Base-by-base conservation (phyloP, 2,329 filamentous ascomycete species). In the Helotiales sp. region DNA sequence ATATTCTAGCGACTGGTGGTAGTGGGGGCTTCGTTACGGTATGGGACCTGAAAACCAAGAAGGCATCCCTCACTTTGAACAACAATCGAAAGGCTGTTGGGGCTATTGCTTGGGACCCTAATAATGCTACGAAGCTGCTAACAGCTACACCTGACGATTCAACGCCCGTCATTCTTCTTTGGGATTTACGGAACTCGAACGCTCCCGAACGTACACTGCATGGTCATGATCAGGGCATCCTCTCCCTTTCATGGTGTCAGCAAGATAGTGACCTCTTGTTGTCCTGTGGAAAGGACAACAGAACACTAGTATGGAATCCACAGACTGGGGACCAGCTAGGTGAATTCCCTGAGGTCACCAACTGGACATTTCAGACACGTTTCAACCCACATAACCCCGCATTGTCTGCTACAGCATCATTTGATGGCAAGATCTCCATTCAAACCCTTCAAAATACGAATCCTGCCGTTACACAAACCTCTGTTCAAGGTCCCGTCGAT, bases 11-110 rank as follows among this genome's bases (percentile, higher is more conserved):
- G 17, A 98, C 93, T 9, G 95, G 95, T 65, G 93, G 93, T 71
- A 89, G 86, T 61, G 93, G 92, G 50, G 95, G 95, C 4, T 96
- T 98, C 70, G 93, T 98, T 33, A 98, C 95, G 2, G 93, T 99
- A 17, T 99, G 95, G 95, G 95, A 99, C 76, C 82, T 98, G 64
- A 97, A 96, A 80, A 92, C 91, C 12, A 98, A 96, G 83, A 97
- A 96, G 77, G 92, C 96, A 67, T 97, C 93, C 55, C 79, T 99
- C 75, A 97, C 93, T 33, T 80, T 99, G 64, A 99, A 97, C 79
- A 90, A 90, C 71, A 95, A 91, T 71, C 86, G 95, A 62, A 99
- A 97, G 77, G 83, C 93, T 54, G 92, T 98, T 69, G 97, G 93
- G 75, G 88, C 96, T 59, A 91, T 99, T 67, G 93, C 93, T 12